Evolutionary conservation across 306 rosid species (phyloP).

Genomic region (Nissolia schottii): DNA sequence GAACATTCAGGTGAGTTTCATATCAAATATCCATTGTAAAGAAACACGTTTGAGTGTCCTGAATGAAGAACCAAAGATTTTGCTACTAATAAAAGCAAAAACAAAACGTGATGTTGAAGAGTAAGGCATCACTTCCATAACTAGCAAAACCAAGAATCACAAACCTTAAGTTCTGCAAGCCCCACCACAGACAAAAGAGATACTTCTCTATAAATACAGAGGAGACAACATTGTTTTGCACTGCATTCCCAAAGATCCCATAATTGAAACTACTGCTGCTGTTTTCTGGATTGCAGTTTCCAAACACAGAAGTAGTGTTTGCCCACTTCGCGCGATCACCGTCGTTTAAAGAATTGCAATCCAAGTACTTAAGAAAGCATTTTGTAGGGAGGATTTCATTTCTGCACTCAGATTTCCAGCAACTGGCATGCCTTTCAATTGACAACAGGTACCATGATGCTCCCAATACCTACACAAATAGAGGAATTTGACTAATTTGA

Average conservation of each 20-base stretch:
- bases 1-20: conserved; percentile 2
- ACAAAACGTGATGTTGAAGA: neutral
- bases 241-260: conserved; percentile 63
- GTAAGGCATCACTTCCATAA: neutral
- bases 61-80: neutral
- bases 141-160: neutral
- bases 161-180: conserved; percentile 94
- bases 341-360: conserved; percentile 45
- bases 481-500: conserved; percentile 2
- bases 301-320: conserved; percentile 52
- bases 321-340: conserved; percentile 52
- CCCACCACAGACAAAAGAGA: conserved; percentile 94
- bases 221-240: conserved; percentile 52
- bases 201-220: conserved; percentile 60
- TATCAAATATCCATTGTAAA: neutral
- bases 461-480: conserved; percentile 63
- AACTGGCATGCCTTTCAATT: conserved; percentile 64
- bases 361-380: conserved; percentile 59
- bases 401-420: conserved; percentile 80
- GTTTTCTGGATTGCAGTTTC: conserved; percentile 59
- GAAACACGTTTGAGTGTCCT: neutral
- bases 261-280: conserved; percentile 39
- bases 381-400: conserved; percentile 43
- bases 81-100: neutral
- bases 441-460: conserved; percentile 93